Evolutionary conservation across 1,284 basidiomycete genomes (phyloP).

Genomic region (Fistulinella cinereoalba): DNA sequence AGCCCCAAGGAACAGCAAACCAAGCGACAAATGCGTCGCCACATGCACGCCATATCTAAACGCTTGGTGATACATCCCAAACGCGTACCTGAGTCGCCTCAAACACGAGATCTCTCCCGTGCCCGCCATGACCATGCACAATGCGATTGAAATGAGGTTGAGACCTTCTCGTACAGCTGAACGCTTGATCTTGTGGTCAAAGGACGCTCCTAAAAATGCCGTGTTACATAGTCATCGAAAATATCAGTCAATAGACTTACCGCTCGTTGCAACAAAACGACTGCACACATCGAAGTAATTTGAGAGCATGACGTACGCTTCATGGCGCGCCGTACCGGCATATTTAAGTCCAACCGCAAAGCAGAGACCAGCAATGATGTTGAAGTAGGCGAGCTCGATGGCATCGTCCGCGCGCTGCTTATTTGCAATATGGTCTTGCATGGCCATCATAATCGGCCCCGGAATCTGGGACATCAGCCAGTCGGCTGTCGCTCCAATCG

Average conservation of each 20-base stretch:
- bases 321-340: constrained; percentile 86
- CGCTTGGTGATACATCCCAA: constrained; percentile 83
- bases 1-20: constrained; percentile 90
- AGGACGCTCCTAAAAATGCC: constrained; percentile 55
- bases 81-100: constrained; percentile 84
- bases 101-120: constrained; percentile 92
- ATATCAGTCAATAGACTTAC: constrained; percentile 39
- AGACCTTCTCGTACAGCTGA: constrained; percentile 86
- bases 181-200: constrained; percentile 83
- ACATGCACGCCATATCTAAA: constrained; percentile 90
- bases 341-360: constrained; percentile 92
- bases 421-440: constrained; percentile 48
- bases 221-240: background rate
- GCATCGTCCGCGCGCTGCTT: constrained; percentile 67
- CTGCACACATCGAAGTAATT: constrained; percentile 79
- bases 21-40: constrained; percentile 88
- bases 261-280: constrained; percentile 58
- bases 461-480: constrained; percentile 85
- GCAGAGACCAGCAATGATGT: constrained; percentile 86
- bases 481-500: constrained; percentile 65
- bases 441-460: constrained; percentile 55
- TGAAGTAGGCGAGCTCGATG: constrained; percentile 83
- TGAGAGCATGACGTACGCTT: constrained; percentile 82
- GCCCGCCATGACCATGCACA: constrained; percentile 94
- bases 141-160: constrained; percentile 80